A percentile compares a stretch with the other conserved stretches of the same genome.
Evolutionary conservation across 768 basidiomycete genomes (phyloP).

Genomic region (Phallus indusiatus): DNA sequence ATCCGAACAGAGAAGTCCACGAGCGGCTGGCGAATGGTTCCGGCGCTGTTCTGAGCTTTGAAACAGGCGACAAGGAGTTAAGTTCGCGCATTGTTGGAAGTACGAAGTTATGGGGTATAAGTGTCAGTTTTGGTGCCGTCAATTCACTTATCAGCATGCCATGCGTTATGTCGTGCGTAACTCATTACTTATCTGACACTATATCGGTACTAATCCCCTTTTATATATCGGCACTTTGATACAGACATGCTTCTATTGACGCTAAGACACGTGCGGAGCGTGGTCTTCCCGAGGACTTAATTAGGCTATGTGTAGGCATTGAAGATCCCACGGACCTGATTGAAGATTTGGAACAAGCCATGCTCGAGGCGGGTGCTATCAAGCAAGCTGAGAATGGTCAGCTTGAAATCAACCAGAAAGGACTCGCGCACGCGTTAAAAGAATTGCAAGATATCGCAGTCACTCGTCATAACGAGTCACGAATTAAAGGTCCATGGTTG

Average conservation of each 20-base stretch:
- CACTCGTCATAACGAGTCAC: conserved; percentile 22
- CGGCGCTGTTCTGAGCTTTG: conserved; percentile 91
- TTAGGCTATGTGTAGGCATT: conserved; percentile 95
- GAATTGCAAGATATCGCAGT: conserved; percentile 34
- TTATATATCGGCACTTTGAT: conserved; percentile 3
- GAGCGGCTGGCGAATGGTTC: conserved; percentile 83
- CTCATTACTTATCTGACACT: not conserved
- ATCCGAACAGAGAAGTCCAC: conserved; percentile 84
- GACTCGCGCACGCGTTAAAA: conserved; percentile 55
- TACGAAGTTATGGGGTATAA: conserved; percentile 93
- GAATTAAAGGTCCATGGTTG: conserved; percentile 49
- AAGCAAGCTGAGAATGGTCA: conserved; percentile 37
- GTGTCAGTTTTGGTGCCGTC: conserved; percentile 95
- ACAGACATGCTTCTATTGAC: conserved; percentile 94
- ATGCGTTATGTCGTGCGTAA: conserved; percentile 95
- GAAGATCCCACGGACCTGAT: conserved; percentile 90
- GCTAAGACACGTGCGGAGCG: conserved; percentile 91
- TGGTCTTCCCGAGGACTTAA: conserved; percentile 96
- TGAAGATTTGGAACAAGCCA: conserved; percentile 89
- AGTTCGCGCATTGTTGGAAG: conserved; percentile 91
- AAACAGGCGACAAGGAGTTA: conserved; percentile 82
- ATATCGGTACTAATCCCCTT: conserved; percentile 3
- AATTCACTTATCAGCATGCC: conserved; percentile 99
- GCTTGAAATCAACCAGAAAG: conserved; percentile 24
- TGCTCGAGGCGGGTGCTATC: conserved; percentile 88